These are phyloP conservation scores for Huntiella savannae DNA, from an alignment of 2,329 filamentous ascomycete species.

Conservation along the genomic window DNA sequence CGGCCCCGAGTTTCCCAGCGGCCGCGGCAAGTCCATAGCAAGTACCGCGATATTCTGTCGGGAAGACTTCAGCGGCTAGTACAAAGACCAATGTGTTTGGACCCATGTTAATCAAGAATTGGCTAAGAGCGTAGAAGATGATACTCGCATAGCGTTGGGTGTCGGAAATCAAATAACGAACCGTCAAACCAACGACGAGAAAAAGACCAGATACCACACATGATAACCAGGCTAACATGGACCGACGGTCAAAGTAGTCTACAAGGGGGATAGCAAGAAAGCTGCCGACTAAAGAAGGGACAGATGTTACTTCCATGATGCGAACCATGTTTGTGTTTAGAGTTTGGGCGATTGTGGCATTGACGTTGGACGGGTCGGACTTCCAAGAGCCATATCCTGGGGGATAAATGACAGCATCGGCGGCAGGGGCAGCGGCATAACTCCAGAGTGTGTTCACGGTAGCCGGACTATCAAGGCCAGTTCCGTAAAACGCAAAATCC, in stretches of 20 bases:
- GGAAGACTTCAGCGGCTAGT: conserved; percentile 17
- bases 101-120: conserved; percentile 17
- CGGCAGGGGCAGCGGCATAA: conserved; percentile 4
- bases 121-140: conserved; percentile 14
- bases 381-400: conserved; percentile 10
- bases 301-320: conserved; percentile 11
- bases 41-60: conserved; percentile 17
- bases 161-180: conserved; percentile 8
- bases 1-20: conserved; percentile 17
- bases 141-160: conserved; percentile 5
- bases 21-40: conserved; percentile 18
- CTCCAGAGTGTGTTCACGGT: conserved; percentile 21
- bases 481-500: conserved; percentile 36
- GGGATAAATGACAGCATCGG: conserved; percentile 4
- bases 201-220: conserved; percentile 12
- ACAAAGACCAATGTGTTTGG: conserved; percentile 18
- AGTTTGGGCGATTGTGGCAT: conserved; percentile 13
- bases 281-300: conserved; percentile 12
- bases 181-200: conserved; percentile 12
- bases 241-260: conserved; percentile 12
- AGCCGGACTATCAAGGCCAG: conserved; percentile 26
- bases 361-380: conserved; percentile 12
- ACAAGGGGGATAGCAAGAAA: conserved; percentile 11
- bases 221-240: conserved; percentile 11
- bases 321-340: conserved; percentile 11